Evolutionary conservation across 1,139 yeast species (phyloP).

Genomic region (Trichomonascaceae sp.): DNA sequence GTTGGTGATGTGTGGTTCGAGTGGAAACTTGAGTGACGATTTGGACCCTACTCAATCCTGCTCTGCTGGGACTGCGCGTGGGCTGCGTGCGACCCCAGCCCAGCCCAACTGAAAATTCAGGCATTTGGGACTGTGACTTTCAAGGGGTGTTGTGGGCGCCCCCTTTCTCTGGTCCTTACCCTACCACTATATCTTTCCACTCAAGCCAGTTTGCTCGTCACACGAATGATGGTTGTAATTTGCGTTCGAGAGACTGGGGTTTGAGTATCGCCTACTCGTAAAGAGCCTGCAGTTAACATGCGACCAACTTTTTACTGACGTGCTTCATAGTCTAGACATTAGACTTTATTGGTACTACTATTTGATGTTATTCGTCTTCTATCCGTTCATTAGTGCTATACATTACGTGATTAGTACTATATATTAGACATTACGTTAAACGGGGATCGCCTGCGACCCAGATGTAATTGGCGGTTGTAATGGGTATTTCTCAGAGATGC

Average conservation of each 20-base stretch:
- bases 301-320: constrained; percentile 16
- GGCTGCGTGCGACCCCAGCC: background rate
- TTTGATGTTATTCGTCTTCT: background rate
- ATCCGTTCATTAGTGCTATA: too few relatives aligned
- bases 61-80: background rate
- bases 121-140: too few relatives aligned
- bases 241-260: constrained; percentile 39
- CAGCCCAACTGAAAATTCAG: background rate
- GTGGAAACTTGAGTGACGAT: constrained; percentile 5
- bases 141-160: background rate
- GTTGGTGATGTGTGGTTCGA: constrained; percentile 5
- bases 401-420: too few relatives aligned
- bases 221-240: constrained; percentile 33
- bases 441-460: too few relatives aligned
- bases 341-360: too few relatives aligned
- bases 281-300: constrained; percentile 17
- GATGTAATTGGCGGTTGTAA: too few relatives aligned
- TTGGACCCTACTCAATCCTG: constrained; percentile 5
- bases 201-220: background rate
- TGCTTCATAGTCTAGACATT: too few relatives aligned
- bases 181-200: background rate
- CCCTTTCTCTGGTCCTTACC: background rate
- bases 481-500: too few relatives aligned
- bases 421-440: too few relatives aligned
- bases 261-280: constrained; percentile 22